Evolutionary conservation across 1,284 basidiomycete genomes (phyloP), one percentile per base, ranked within the genome.

Genomic region (Entoloma clypeatum): DNA sequence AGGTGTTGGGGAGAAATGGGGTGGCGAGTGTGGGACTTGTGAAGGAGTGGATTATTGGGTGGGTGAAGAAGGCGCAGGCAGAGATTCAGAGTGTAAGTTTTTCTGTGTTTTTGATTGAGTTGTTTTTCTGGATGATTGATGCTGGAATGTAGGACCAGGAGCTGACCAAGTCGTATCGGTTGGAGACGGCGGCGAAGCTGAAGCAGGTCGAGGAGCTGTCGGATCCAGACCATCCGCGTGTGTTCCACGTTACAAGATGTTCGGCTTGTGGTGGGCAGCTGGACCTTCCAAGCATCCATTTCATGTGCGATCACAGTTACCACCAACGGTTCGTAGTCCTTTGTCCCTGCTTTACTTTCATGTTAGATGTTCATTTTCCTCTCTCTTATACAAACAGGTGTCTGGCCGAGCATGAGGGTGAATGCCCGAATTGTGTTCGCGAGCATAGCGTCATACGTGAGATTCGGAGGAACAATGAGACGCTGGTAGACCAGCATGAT

Each of bases 281-380:
- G 45, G 93, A 97, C 60, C 74, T 97, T 13, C 95, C 95, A 0
- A 87, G 81, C 44, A 77, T 98, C 3, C 94, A 99, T 63, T 99
- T 98, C 58, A 96, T 98, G 94, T 99, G 94, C 65, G 86, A 88
- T 57, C 95, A 99, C 62, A 92, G 87, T 48, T 99, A 92, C 67
- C 96, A 99, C 60, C 92, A 95, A 61, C 72, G 91, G 87, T 89
- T 65, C 21, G 54, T 67, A 32, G n/a, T n/a, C 26, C 29, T 9
- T 35, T 5, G 27, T 27, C 25, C n/a, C 19, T 37, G 10, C 11
- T 21, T 17, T 14, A 2, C 32, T 9, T 30, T 36, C 22, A 14
- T 30, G n/a, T 36, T 14, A 16, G 22, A 11, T 43, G 11, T 35
- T 21, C 23, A 41, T 33, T 36, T 13, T 47, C 11, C 19, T 39